Conservation (phyloP, 1,284 basidiomycete species). For the Caloboletus firmus region DNA sequence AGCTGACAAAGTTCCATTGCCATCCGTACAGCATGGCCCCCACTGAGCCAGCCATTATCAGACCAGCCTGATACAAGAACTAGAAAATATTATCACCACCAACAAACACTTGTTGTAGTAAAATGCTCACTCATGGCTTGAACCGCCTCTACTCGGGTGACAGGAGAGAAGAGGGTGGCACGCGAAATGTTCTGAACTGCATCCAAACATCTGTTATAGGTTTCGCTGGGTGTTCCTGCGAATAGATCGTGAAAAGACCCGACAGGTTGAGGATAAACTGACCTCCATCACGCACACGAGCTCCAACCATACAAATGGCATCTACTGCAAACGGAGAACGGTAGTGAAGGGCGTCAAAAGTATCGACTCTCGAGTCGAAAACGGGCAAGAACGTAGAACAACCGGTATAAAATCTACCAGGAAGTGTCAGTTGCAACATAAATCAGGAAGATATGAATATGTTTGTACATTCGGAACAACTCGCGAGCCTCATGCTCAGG, state of each 20-base stretch:
- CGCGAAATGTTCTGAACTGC: slow-evolving; percentile 84
- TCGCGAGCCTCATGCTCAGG: slow-evolving; percentile 80
- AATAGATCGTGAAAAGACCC: slow-evolving; percentile 4
- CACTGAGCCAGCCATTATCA: slow-evolving; percentile 88
- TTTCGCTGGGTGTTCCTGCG: slow-evolving; percentile 63
- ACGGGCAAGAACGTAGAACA: slow-evolving; percentile 89
- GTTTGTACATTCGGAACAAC: slow-evolving; percentile 71
- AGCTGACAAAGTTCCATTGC: slow-evolving; percentile 81
- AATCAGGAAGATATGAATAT: neutral
- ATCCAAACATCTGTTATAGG: slow-evolving; percentile 65
- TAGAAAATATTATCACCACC: slow-evolving; percentile 32
- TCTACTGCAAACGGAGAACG: slow-evolving; percentile 85
- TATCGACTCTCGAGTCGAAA: slow-evolving; percentile 76
- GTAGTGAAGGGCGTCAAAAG: slow-evolving; percentile 76
- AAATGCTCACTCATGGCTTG: slow-evolving; percentile 82
- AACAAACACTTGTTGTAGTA: neutral
- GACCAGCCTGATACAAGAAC: slow-evolving; percentile 89
- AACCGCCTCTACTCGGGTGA: slow-evolving; percentile 78
- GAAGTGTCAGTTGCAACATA: slow-evolving; percentile 5
- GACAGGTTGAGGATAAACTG: slow-evolving; percentile 22
- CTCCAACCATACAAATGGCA: slow-evolving; percentile 87
- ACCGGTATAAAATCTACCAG: slow-evolving; percentile 74
- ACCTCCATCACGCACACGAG: slow-evolving; percentile 85
- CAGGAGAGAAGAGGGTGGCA: slow-evolving; percentile 82
- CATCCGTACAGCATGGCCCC: slow-evolving; percentile 91